A percentile compares a stretch with the other conserved stretches of the same genome.
These are phyloP conservation scores for Gloeostereum incarnatum DNA, from an alignment of 768 basidiomycete genomes.

Conservation along the genomic window DNA sequence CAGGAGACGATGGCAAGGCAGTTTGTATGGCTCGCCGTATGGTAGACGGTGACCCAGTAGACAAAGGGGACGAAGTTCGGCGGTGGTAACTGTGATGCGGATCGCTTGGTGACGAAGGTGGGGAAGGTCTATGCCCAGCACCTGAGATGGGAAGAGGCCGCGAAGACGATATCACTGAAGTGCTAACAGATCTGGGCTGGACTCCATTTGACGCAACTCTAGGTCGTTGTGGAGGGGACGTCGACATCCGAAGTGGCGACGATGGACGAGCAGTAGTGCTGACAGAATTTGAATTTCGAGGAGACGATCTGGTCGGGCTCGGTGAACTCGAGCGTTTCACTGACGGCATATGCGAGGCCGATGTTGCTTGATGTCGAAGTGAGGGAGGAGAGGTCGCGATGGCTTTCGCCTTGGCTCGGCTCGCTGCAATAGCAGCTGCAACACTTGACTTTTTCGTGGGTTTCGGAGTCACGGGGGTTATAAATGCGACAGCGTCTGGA, in stretches of 20 bases:
- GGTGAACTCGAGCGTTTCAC: constrained; percentile 35
- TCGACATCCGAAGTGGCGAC: constrained; percentile 37
- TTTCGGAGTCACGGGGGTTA: constrained; percentile 44
- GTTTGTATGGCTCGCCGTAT: constrained; percentile 30
- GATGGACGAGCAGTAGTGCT: constrained; percentile 28
- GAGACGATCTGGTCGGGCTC: constrained; percentile 16
- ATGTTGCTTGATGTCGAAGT: constrained; percentile 76
- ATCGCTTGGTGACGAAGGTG: constrained; percentile 19
- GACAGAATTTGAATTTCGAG: too few relatives aligned
- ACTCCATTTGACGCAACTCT: constrained; percentile 31
- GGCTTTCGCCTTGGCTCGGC: constrained; percentile 78
- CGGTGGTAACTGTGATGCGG: constrained; percentile 23
- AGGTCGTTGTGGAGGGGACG: constrained; percentile 36
- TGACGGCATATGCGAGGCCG: constrained; percentile 50
- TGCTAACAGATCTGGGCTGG: constrained; percentile 36
- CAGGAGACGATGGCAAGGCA: constrained; percentile 27
- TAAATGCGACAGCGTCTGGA: constrained; percentile 29
- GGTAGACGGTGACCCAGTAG: constrained; percentile 18
- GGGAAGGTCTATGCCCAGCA: constrained; percentile 24
- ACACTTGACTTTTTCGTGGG: constrained; percentile 70
- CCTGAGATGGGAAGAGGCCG: constrained; percentile 34
- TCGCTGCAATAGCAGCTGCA: constrained; percentile 84
- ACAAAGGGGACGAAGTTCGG: constrained; percentile 42
- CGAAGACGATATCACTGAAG: constrained; percentile 17
- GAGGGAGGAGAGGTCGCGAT: constrained; percentile 77